A percentile compares a stretch with the other conserved stretches of the same genome.
phyloP scores from a whole-genome alignment of 2,329 filamentous ascomycete genomes.

The Pyrenochaeta sp. region DNA sequence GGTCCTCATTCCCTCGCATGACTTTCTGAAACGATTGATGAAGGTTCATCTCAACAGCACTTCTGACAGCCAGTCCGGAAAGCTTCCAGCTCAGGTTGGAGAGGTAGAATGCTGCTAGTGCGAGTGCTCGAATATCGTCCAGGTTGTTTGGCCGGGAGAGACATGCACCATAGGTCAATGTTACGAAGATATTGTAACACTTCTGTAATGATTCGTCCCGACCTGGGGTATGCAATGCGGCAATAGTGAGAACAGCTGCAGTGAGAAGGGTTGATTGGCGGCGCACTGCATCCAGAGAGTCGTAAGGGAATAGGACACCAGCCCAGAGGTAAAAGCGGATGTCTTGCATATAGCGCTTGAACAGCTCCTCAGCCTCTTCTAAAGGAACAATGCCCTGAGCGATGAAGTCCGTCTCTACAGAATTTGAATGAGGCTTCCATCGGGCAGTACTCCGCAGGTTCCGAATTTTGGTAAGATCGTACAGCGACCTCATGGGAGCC shows the following conservation, averaged over 20 bases:
- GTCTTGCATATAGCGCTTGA: conserved; percentile 38
- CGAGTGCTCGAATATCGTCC: conserved; percentile 49
- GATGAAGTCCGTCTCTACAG: conserved; percentile 42
- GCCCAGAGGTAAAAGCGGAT: conserved; percentile 44
- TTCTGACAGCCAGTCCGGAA: conserved; percentile 48
- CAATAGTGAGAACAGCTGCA: conserved; percentile 38
- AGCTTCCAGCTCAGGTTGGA: conserved; percentile 52
- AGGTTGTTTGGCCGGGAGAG: conserved; percentile 46
- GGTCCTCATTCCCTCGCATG: conserved; percentile 42
- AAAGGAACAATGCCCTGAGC: conserved; percentile 35
- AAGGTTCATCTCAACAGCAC: conserved; percentile 51
- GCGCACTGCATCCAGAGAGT: conserved; percentile 37
- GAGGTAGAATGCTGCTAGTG: conserved; percentile 51
- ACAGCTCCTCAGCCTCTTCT: conserved; percentile 39
- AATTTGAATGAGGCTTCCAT: conserved; percentile 32
- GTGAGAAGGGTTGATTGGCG: conserved; percentile 42
- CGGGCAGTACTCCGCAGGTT: conserved; percentile 39
- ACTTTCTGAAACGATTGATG: conserved; percentile 49
- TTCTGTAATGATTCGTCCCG: conserved; percentile 37
- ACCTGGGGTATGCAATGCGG: conserved; percentile 39
- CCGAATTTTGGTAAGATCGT: conserved; percentile 43
- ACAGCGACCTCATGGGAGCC: conserved; percentile 45
- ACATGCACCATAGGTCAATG: conserved; percentile 42
- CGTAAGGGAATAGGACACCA: conserved; percentile 39
- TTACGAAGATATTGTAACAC: conserved; percentile 44